Percentiles rank a stretch among this genome's conserved stretches.
These are phyloP conservation scores for Paraglomus brasilianum DNA, from an alignment of 192 early-diverging fungal species.

Conservation along the genomic window DNA sequence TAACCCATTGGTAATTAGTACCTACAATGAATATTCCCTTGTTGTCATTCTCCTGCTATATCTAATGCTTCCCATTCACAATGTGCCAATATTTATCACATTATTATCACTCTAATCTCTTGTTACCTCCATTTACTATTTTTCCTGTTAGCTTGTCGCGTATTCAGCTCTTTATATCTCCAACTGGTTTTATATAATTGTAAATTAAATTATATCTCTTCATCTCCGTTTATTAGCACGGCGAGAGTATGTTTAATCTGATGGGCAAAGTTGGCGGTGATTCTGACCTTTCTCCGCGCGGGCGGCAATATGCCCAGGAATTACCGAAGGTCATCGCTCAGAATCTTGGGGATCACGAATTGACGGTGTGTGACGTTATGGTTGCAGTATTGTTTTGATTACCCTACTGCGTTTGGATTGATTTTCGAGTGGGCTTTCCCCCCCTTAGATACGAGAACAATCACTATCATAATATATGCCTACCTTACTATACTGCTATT, in stretches of 20 bases:
- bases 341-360: conserved; percentile 69
- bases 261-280: conserved; percentile 94
- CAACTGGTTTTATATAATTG: too few relatives aligned
- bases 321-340: conserved; percentile 80
- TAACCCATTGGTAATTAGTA: too few relatives aligned
- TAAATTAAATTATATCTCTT: too few relatives aligned
- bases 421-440: neutral
- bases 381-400: neutral
- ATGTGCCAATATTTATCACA: too few relatives aligned
- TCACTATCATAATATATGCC: neutral
- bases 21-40: too few relatives aligned
- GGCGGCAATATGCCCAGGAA: conserved; percentile 78
- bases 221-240: conserved; percentile 53
- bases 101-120: too few relatives aligned
- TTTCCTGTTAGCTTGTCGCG: too few relatives aligned
- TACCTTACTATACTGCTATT: neutral
- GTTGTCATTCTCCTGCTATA: too few relatives aligned
- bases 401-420: neutral
- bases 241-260: conserved; percentile 94
- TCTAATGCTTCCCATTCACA: too few relatives aligned
- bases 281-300: conserved; percentile 82
- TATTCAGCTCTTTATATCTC: too few relatives aligned
- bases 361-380: conserved; percentile 52
- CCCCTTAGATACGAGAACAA: too few relatives aligned
- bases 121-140: too few relatives aligned